phyloP scores from a whole-genome alignment of 192 early-diverging fungal genomes.

The Coemansia asiatica region DNA sequence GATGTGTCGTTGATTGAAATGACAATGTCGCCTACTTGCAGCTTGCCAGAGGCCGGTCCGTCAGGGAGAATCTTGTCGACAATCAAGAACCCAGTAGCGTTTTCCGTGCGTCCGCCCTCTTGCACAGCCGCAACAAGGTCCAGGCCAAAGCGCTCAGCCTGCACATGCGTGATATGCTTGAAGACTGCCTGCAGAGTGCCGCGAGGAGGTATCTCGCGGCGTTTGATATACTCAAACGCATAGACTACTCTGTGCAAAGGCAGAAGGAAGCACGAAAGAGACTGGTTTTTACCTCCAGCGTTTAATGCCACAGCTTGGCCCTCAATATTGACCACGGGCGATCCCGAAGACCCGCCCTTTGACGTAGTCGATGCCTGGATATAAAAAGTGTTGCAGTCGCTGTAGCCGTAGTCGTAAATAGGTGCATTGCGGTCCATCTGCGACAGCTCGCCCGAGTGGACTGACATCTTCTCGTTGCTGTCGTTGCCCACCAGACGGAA shows the following conservation, averaged over 20 bases:
- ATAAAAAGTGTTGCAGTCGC: conserved; percentile 81
- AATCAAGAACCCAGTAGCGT: conserved; percentile 65
- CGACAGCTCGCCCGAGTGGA: conserved; percentile 70
- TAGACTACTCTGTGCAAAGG: conserved; percentile 70
- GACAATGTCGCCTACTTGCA: conserved; percentile 70
- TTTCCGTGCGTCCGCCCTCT: conserved; percentile 59
- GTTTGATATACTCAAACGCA: conserved; percentile 60
- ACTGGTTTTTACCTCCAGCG: conserved; percentile 51
- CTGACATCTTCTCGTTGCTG: conserved; percentile 73
- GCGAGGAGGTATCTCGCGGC: conserved; percentile 61
- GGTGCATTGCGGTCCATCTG: conserved; percentile 70
- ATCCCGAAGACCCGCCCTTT: conserved; percentile 67
- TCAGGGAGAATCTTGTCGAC: conserved; percentile 63
- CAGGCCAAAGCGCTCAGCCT: conserved; percentile 28
- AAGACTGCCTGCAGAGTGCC: conserved; percentile 76
- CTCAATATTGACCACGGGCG: conserved; percentile 72
- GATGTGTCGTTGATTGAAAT: conserved; percentile 59
- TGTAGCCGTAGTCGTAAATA: conserved; percentile 55
- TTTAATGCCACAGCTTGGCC: conserved; percentile 76
- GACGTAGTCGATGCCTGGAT: conserved; percentile 67
- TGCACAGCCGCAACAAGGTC: conserved; percentile 14
- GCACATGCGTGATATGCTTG: conserved; percentile 62
- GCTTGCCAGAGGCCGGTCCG: conserved; percentile 64
- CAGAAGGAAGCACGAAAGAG: conserved; percentile 61
- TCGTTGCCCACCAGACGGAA: conserved; percentile 74